Base-by-base conservation (phyloP, 129 eudicot species). In the Ambrosia artemisiifolia region DNA sequence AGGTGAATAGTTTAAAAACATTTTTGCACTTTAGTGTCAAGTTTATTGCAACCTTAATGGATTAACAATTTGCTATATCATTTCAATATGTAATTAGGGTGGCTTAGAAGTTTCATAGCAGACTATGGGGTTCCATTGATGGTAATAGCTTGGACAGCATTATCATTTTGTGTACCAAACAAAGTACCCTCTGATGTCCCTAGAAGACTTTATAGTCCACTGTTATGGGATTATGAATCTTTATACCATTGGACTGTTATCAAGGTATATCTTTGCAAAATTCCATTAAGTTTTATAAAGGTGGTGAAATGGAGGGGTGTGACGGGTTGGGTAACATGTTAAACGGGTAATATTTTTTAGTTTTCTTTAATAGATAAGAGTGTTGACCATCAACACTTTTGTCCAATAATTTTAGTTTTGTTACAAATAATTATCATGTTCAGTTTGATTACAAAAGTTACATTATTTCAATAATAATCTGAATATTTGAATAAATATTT, bases 101-200 rank as follows among this genome's bases (percentile, higher is more conserved):
- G 67, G 63, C 34, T 67, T n/a, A 75, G 88, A 72, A 75, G 85
- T 75, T 71, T 83, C 59, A 20, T 71, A 63, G 82, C 88, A 33
- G 91, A 86, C 72, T 86, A 86, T 54, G 91, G 91, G 61, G 84
- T 86, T 70, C 88, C 91, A 5, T 66, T 81, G 19, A 75, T 86
- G 88, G 88, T 86, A 47, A 68, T 86, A 33, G 67, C 70, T 61
- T 86, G 86, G 88, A 65, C 88, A 14, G 65, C 70, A n/a, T 69
- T 86, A 49, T 80, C 80, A 6, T 83, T 84, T 33, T 18, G 69
- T 63, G 84, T 83, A 38, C 86, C 88, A 60, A 57, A 32, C 33
- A 28, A 50, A 38, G 78, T 60, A 53, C 91, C 91, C 10, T 56
- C 71, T 35, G 91, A 83, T 50, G 88, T 86, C 71, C 91, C 88